These are phyloP conservation scores for Xylaria venustula DNA, from an alignment of 495 filamentous ascomycete species.

Conservation along the genomic window DNA sequence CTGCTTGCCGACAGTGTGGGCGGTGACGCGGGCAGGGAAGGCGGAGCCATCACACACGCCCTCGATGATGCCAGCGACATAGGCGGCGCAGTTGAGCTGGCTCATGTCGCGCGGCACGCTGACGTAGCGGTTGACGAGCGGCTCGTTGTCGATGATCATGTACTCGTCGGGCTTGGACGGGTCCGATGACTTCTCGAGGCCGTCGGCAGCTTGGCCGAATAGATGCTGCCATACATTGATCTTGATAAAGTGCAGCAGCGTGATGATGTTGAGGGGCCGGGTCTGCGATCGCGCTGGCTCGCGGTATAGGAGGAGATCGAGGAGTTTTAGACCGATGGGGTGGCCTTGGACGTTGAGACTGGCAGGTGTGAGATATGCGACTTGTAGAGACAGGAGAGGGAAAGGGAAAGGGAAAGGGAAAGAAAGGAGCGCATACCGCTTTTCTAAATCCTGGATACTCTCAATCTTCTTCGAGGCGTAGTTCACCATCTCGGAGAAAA, in stretches of 20 bases:
- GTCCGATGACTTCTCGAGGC: slow-evolving; percentile 83
- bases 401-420: background rate
- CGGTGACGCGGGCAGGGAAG: slow-evolving; percentile 85
- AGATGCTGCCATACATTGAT: slow-evolving; percentile 87
- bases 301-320: slow-evolving; percentile 90
- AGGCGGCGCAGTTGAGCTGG: slow-evolving; percentile 94
- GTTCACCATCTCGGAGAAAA: slow-evolving; percentile 95
- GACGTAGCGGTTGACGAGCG: slow-evolving; percentile 89
- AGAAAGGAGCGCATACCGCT: slow-evolving; percentile 53
- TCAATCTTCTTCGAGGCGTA: slow-evolving; percentile 91
- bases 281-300: slow-evolving; percentile 63
- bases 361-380: slow-evolving; percentile 1
- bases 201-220: slow-evolving; percentile 84
- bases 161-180: slow-evolving; percentile 85
- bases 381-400: background rate
- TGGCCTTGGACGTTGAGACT: slow-evolving; percentile 95
- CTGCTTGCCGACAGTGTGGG: slow-evolving; percentile 77
- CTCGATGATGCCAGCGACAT: slow-evolving; percentile 92
- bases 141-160: slow-evolving; percentile 98
- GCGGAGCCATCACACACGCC: slow-evolving; percentile 90
- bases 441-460: slow-evolving; percentile 90
- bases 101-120: slow-evolving; percentile 91
- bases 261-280: slow-evolving; percentile 82
- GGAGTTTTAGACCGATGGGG: slow-evolving; percentile 87
- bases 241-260: slow-evolving; percentile 92